Conservation (phyloP, 1,284 basidiomycete genomes). For the Moesziomyces globuligerus region DNA sequence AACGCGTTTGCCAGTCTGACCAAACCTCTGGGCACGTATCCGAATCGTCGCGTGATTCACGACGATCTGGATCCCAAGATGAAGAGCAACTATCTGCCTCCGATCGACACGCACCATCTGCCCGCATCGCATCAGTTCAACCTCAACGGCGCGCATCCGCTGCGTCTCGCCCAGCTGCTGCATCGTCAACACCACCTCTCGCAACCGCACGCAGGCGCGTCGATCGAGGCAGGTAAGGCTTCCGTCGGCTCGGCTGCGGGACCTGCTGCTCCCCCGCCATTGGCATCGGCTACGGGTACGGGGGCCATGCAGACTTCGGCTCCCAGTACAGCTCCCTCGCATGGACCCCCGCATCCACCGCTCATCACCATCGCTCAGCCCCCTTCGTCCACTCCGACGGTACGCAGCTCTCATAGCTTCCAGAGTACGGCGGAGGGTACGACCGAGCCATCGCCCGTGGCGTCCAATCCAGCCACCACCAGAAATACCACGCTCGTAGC, state of each 20-base stretch:
- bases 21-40: slow-evolving; percentile 69
- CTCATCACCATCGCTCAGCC: slow-evolving; percentile 18
- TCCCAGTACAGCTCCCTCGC: slow-evolving; percentile 8
- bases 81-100: slow-evolving; percentile 38
- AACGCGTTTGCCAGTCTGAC: slow-evolving; percentile 66
- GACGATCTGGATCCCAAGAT: slow-evolving; percentile 70
- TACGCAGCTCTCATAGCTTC: slow-evolving; percentile 2
- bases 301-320: slow-evolving; percentile 8
- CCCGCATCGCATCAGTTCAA: slow-evolving; percentile 14
- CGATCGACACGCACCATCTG: slow-evolving; percentile 35
- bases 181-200: slow-evolving; percentile 28
- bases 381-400: slow-evolving; percentile 10
- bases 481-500: slow-evolving; percentile 21
- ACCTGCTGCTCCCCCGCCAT: slow-evolving; percentile 36
- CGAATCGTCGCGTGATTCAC: slow-evolving; percentile 70
- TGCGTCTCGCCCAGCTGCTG: slow-evolving; percentile 22
- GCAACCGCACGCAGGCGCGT: background rate
- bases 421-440: slow-evolving; percentile 2
- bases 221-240: background rate
- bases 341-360: slow-evolving; percentile 4
- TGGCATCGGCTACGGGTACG: slow-evolving; percentile 7
- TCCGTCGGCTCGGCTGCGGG: slow-evolving; percentile 14
- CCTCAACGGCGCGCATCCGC: slow-evolving; percentile 19
- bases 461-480: background rate
- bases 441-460: too few relatives aligned